phyloP scores from a whole-genome alignment of 2,329 filamentous ascomycete species.

The Cladosporium colombiae region DNA sequence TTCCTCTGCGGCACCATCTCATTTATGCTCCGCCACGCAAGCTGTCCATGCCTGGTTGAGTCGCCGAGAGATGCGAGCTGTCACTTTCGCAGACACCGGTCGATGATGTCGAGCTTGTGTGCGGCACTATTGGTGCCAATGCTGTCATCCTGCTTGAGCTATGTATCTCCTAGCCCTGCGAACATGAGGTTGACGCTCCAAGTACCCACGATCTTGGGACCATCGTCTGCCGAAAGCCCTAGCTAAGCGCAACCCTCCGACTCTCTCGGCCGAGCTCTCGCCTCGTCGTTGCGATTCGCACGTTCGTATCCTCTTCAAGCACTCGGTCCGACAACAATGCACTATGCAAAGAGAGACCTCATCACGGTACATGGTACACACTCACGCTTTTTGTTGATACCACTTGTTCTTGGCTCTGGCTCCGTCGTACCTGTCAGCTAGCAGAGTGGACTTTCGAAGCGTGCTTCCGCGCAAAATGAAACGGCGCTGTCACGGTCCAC shows the following conservation, averaged over 20 bases:
- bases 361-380: neutral
- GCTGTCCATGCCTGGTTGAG: neutral
- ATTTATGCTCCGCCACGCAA: constrained; percentile 11
- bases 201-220: neutral
- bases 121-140: neutral
- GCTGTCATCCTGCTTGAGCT: neutral
- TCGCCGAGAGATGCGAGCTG: neutral
- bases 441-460: no score
- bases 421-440: no score
- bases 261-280: neutral
- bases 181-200: neutral
- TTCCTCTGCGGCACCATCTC: neutral
- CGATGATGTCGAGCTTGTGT: neutral
- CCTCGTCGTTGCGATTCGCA: neutral
- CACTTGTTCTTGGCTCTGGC: neutral
- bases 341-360: neutral
- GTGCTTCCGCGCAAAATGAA: no score
- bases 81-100: neutral
- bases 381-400: neutral
- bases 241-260: neutral
- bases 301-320: neutral
- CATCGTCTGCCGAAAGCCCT: neutral
- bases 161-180: neutral
- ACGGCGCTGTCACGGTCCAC: neutral
- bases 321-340: neutral